Base-by-base conservation (phyloP, 2,329 filamentous ascomycete genomes). In the Pseudogymnoascus sp. region DNA sequence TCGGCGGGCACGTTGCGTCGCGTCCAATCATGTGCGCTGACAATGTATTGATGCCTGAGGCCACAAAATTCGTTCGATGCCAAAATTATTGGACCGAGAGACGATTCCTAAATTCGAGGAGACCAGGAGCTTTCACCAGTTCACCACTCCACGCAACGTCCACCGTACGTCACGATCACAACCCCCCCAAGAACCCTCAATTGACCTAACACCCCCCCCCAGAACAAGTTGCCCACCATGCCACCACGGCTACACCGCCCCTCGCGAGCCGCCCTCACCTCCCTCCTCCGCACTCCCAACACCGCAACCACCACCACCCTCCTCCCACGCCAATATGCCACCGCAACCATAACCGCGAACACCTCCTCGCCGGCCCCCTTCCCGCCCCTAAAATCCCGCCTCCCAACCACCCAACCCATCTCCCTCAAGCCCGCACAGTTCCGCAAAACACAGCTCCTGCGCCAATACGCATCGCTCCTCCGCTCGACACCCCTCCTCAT, bases 371-470 rank as follows among this genome's bases (percentile, higher is more conserved):
- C 78, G 34, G 63, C 65, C 14, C 66, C 69, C 2, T 66, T 68
- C 60, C 31, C 59, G 8, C 18, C 34, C 2, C 34, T 60, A 23
- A 60, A 60, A 29, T 54, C 68, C 18, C 78, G 78, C 70, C 82
- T 80, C 69, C 81, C 83, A 62, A 73, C 86, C 0, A 88, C 86
- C 0, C 92, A 97, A 76, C 93, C 93, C 2, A 91, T 91, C 3
- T 96, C 90, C 63, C 89, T 96, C 74, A 90, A 93, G 73, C 89
- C 87, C 18, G 85, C 93, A 57, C 89, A 96, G 73, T 88, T 88
- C 71, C 89, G 93, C 74, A 96, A 97, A 78, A 88, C 92, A 14
- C 95, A 99, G 77, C 82, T 97, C 18, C 84, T 89, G 68, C 82
- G 88, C 37, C 84, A 88, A 75, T 91, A 91, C 76, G 83, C 88